Conservation (phyloP, 1,139 yeast species). For the Lodderomyces parapsilosis region DNA sequence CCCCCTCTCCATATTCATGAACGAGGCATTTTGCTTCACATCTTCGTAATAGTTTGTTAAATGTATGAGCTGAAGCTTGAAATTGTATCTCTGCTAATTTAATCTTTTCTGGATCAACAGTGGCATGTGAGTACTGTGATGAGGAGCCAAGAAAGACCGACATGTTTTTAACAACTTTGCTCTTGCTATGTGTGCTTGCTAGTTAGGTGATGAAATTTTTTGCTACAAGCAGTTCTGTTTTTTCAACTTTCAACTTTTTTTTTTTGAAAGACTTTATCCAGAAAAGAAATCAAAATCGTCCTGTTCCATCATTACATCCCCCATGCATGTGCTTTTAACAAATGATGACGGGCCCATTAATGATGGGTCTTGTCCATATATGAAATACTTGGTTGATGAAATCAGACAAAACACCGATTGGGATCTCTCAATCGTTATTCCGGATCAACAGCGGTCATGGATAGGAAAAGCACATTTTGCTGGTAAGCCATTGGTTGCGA, state of each 20-base stretch:
- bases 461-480: conserved; percentile 97
- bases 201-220: background rate
- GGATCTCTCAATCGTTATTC: conserved; percentile 83
- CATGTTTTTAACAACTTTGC: too few species aligned
- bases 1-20: conserved; percentile 74
- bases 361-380: conserved; percentile 78
- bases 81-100: conserved; percentile 74
- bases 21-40: conserved; percentile 75
- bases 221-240: background rate
- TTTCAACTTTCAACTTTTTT: conserved; percentile 1
- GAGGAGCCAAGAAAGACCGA: conserved; percentile 56
- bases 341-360: conserved; percentile 97
- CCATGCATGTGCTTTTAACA: conserved; percentile 56
- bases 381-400: conserved; percentile 77
- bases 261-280: background rate
- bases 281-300: background rate
- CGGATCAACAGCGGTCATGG: conserved; percentile 85
- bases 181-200: too few species aligned
- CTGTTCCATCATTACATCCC: background rate
- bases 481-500: conserved; percentile 68
- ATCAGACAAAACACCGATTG: conserved; percentile 67
- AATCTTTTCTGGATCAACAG: conserved; percentile 66
- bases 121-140: conserved; percentile 40
- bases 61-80: conserved; percentile 68
- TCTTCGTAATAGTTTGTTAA: conserved; percentile 53